These are phyloP conservation scores for Barnettozyma sp. DNA, from an alignment of 805 yeast species.

Conservation along the genomic window DNA sequence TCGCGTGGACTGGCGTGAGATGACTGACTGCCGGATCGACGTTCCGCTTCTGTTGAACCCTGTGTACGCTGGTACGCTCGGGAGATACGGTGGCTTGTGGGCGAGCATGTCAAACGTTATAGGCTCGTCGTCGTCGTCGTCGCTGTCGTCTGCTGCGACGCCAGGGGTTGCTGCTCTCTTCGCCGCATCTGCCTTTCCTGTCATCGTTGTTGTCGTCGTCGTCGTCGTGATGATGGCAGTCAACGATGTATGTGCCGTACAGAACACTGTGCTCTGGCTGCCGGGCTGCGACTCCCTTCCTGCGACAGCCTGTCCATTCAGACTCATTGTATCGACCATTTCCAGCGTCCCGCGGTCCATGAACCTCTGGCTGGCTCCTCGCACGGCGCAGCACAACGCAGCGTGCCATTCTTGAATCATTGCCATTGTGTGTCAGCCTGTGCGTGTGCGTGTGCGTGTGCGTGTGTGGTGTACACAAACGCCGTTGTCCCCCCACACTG, in stretches of 20 bases:
- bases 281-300: neutral
- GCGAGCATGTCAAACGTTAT: constrained; percentile 9
- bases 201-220: neutral
- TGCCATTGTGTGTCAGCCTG: no score
- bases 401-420: no score
- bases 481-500: no score
- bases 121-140: neutral
- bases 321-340: neutral
- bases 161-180: no score
- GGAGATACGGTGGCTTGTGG: constrained; percentile 20
- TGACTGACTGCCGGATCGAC: constrained; percentile 24
- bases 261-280: neutral
- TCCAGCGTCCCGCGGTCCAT: no score
- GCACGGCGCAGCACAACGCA: no score
- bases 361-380: no score
- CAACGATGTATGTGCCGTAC: neutral
- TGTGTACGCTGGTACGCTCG: constrained; percentile 9
- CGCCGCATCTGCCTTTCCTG: neutral
- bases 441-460: no score
- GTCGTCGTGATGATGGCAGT: neutral
- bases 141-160: no score
- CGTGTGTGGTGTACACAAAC: no score
- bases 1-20: constrained; percentile 26
- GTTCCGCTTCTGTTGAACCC: constrained; percentile 17
- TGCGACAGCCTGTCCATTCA: no score